These are phyloP conservation scores for Paramyrothecium sp. DNA, from an alignment of 2,329 filamentous ascomycete species.

Conservation along the genomic window DNA sequence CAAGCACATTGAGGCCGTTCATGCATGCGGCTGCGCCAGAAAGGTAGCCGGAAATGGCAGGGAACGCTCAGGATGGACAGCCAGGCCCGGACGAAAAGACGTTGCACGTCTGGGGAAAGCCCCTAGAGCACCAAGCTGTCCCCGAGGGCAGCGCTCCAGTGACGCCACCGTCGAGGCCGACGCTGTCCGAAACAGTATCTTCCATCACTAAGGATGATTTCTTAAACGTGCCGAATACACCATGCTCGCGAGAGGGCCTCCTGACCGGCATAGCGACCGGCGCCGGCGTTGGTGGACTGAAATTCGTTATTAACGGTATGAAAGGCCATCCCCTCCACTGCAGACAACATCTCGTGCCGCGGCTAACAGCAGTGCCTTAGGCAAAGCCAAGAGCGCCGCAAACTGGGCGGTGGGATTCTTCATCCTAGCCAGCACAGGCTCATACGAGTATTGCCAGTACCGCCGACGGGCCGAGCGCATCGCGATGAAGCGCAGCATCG, in stretches of 20 bases:
- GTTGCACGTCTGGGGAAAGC: conserved; percentile 34
- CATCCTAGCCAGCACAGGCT: conserved; percentile 63
- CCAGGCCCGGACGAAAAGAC: conserved; percentile 25
- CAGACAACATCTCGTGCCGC: background rate
- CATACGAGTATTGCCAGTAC: conserved; percentile 84
- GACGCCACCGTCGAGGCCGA: conserved; percentile 26
- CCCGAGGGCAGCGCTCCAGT: conserved; percentile 14
- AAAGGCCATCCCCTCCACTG: conserved; percentile 4
- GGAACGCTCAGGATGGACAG: conserved; percentile 23
- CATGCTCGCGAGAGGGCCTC: conserved; percentile 81
- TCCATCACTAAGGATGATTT: conserved; percentile 70
- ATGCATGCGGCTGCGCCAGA: conserved; percentile 22
- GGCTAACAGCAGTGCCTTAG: conserved; percentile 14
- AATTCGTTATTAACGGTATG: conserved; percentile 74
- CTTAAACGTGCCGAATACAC: conserved; percentile 69
- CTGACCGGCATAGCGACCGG: conserved; percentile 81
- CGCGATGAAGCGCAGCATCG: conserved; percentile 82
- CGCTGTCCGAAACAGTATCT: conserved; percentile 60
- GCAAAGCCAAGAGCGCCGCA: conserved; percentile 50
- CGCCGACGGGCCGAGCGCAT: conserved; percentile 71
- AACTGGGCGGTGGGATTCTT: conserved; percentile 88
- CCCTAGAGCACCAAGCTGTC: conserved; percentile 21
- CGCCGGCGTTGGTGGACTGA: conserved; percentile 70
- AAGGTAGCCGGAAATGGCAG: conserved; percentile 34
- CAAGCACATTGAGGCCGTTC: conserved; percentile 11